Evolutionary conservation across 2,329 filamentous ascomycete species (phyloP).

Genomic region (Neurospora sp.): DNA sequence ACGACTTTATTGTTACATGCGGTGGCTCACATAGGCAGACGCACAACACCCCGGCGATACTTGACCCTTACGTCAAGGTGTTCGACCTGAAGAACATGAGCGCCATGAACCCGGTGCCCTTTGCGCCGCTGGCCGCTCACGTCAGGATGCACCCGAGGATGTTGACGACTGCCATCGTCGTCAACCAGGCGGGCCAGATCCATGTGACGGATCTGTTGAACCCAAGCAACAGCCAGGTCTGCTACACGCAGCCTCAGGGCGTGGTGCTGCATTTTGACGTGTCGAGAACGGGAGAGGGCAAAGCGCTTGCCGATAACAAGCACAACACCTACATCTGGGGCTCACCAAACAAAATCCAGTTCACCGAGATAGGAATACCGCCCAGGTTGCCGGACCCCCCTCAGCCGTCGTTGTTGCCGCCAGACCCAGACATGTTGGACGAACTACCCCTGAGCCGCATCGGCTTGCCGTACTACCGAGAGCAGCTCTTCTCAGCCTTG

Average conservation of each 20-base stretch:
- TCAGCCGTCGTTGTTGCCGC: constrained; percentile 41
- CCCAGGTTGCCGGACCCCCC: constrained; percentile 66
- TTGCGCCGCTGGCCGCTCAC: constrained; percentile 83
- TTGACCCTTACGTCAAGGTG: constrained; percentile 89
- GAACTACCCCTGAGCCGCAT: constrained; percentile 61
- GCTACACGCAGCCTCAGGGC: constrained; percentile 67
- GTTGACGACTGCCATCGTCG: constrained; percentile 88
- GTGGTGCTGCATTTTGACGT: constrained; percentile 76
- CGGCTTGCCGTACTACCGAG: constrained; percentile 89
- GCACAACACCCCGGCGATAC: constrained; percentile 58
- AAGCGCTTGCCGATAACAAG: constrained; percentile 71
- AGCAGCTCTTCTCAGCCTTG: constrained; percentile 80
- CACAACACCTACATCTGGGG: constrained; percentile 81
- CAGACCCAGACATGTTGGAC: constrained; percentile 52
- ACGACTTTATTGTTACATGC: constrained; percentile 91
- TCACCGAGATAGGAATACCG: constrained; percentile 70
- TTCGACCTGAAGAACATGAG: constrained; percentile 89
- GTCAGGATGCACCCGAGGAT: constrained; percentile 95
- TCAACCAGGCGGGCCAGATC: constrained; percentile 85
- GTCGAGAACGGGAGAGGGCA: constrained; percentile 75
- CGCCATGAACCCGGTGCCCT: constrained; percentile 83
- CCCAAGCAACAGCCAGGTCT: constrained; percentile 74
- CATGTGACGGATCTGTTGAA: constrained; percentile 96
- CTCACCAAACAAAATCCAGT: constrained; percentile 73
- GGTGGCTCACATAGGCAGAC: constrained; percentile 80